These are phyloP conservation scores for Penicillium goetzii DNA, from an alignment of 495 filamentous ascomycete genomes.

Conservation along the genomic window DNA sequence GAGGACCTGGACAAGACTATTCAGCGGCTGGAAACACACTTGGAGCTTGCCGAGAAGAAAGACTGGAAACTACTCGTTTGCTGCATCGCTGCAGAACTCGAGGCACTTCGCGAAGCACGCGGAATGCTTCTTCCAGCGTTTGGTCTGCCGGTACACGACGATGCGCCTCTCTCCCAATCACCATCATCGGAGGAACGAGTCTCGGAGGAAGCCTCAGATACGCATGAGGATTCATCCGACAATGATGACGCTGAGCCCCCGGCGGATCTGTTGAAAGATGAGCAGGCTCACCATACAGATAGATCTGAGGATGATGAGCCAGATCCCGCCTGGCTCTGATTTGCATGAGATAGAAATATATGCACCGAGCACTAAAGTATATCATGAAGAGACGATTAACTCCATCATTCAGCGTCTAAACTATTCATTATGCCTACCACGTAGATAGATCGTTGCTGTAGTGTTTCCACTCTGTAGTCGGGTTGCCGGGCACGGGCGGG, in stretches of 20 bases:
- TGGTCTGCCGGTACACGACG: conserved; percentile 22
- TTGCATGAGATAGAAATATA: conserved; percentile 3
- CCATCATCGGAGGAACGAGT: conserved; percentile 12
- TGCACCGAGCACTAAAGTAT: not conserved
- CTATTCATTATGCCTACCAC: not conserved
- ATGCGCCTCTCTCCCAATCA: conserved; percentile 8
- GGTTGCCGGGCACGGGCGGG: not conserved
- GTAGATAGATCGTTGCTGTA: not conserved
- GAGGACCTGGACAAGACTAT: conserved; percentile 49
- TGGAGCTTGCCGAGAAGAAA: conserved; percentile 50
- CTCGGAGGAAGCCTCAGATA: conserved; percentile 13
- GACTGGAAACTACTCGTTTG: conserved; percentile 89
- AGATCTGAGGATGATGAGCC: conserved; percentile 53
- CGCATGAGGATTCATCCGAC: conserved; percentile 25
- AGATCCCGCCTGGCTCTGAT: conserved; percentile 51
- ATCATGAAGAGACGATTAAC: not conserved
- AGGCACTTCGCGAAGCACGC: conserved; percentile 75
- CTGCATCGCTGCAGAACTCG: conserved; percentile 85
- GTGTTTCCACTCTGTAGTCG: not conserved
- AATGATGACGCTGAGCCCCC: conserved; percentile 45
- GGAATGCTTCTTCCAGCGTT: conserved; percentile 59
- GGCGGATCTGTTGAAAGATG: conserved; percentile 44
- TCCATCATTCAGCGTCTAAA: not conserved
- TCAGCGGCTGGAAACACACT: conserved; percentile 38
- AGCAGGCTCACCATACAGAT: conserved; percentile 30